phyloP scores from a whole-genome alignment of 148 eudicot species.

The Drosera capensis region DNA sequence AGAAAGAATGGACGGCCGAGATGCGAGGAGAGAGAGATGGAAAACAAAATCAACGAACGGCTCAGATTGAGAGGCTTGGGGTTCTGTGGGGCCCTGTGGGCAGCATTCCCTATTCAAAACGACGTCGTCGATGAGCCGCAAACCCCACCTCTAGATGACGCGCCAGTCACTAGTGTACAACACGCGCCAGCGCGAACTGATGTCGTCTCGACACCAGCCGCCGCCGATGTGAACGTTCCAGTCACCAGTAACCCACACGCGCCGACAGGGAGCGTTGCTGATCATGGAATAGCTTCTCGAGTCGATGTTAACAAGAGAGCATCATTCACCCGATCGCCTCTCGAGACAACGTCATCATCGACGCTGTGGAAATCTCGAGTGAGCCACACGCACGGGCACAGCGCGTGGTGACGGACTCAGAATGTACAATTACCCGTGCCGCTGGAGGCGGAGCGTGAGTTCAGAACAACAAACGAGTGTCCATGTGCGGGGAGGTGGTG shows the following conservation, averaged over 20 bases:
- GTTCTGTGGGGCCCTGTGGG: slow-evolving; percentile 57
- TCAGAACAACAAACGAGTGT: slow-evolving; percentile 15
- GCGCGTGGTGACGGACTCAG: not conserved
- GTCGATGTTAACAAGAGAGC: no score
- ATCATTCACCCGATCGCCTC: no score
- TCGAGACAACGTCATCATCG: no score
- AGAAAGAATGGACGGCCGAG: slow-evolving; percentile 52
- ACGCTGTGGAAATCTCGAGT: not conserved
- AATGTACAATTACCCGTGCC: slow-evolving; percentile 19
- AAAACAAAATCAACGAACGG: slow-evolving; percentile 37
- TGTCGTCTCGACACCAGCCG: no score
- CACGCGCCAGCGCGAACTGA: not conserved
- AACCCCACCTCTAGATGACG: not conserved
- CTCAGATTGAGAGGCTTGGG: slow-evolving; percentile 40
- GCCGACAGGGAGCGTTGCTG: not conserved
- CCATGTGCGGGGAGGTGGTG: slow-evolving; percentile 3
- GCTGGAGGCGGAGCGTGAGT: slow-evolving; percentile 53
- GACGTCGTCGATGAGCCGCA: slow-evolving; percentile 7
- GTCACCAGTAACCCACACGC: no score
- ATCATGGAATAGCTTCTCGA: no score
- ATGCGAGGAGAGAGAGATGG: slow-evolving; percentile 21
- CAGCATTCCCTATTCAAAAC: slow-evolving; percentile 6
- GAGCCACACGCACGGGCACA: not conserved
- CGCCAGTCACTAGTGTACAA: not conserved
- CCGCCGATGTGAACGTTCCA: no score